Percentiles rank a stretch among this genome's conserved stretches.
These are phyloP conservation scores for Daldinia sp. DNA, from an alignment of 2,329 filamentous ascomycete species.

Conservation along the genomic window DNA sequence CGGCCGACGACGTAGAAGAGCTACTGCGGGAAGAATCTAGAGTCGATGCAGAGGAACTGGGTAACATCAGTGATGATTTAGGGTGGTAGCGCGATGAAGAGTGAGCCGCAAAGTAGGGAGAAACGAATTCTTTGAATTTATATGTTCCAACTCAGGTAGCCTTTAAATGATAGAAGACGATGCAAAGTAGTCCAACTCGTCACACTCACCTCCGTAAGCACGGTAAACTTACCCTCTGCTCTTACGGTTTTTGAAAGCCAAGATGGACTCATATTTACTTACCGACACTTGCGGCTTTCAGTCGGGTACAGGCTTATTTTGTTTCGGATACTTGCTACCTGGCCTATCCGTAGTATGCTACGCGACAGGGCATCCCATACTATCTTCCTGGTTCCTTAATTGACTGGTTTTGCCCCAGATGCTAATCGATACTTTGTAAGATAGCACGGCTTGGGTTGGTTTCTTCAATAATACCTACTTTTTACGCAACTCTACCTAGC, in stretches of 20 bases:
- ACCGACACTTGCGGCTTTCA: not conserved
- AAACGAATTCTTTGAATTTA: not conserved
- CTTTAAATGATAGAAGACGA: not conserved
- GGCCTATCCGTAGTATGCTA: too few relatives aligned
- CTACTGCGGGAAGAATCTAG: not conserved
- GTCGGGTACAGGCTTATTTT: not conserved
- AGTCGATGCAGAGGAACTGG: not conserved
- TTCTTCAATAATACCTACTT: too few relatives aligned
- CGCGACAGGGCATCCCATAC: too few relatives aligned
- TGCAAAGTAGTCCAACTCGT: not conserved
- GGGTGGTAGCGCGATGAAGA: not conserved
- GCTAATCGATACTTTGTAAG: too few relatives aligned
- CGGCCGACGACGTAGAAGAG: not conserved
- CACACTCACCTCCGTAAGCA: too few relatives aligned
- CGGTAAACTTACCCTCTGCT: too few relatives aligned
- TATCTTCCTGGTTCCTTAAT: too few relatives aligned
- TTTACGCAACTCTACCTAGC: too few relatives aligned
- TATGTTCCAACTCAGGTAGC: not conserved
- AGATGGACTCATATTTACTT: not conserved
- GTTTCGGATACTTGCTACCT: not conserved
- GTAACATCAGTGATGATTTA: not conserved
- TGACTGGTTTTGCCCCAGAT: too few relatives aligned
- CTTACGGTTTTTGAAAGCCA: too few relatives aligned
- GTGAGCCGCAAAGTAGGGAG: not conserved
- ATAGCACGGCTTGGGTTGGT: too few relatives aligned